Percentiles rank a stretch among this genome's conserved stretches.
phyloP scores from a whole-genome alignment of 1,284 basidiomycete genomes.

The Cutaneotrichosporon cyanovorans region DNA sequence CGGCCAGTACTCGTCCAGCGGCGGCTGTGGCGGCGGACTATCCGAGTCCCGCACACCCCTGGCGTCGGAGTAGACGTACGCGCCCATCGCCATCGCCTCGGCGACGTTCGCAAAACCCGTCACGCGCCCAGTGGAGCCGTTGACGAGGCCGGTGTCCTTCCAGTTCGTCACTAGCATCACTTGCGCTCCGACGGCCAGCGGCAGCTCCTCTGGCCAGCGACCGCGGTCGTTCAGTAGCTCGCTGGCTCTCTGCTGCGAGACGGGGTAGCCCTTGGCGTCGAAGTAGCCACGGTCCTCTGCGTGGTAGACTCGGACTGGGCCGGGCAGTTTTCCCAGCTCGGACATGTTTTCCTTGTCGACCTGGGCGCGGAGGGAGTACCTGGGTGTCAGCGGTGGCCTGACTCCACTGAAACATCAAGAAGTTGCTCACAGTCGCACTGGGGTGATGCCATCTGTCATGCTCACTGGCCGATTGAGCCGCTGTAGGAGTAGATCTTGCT shows the following conservation, averaged over 20 bases:
- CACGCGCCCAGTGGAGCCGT: conserved; percentile 10
- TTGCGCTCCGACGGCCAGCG: conserved; percentile 30
- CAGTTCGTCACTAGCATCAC: conserved; percentile 33
- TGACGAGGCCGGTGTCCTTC: conserved; percentile 4
- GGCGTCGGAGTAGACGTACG: too few relatives aligned
- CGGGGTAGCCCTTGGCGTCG: conserved; percentile 15
- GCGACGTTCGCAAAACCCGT: conserved; percentile 3
- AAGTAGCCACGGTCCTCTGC: conserved; percentile 22
- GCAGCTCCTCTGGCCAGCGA: conserved; percentile 23
- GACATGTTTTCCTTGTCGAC: conserved; percentile 25
- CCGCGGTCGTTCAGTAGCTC: conserved; percentile 24
- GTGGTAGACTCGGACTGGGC: conserved; percentile 11
- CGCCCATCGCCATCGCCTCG: background rate
- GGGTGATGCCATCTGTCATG: conserved; percentile 30
- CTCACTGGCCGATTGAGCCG: conserved; percentile 19
- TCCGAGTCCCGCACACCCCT: too few relatives aligned
- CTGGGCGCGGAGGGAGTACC: conserved; percentile 17
- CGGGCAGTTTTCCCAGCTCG: conserved; percentile 17
- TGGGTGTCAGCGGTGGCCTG: background rate
- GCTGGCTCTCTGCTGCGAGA: conserved; percentile 20
- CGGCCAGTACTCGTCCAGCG: conserved; percentile 16
- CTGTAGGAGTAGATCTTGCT: conserved; percentile 18
- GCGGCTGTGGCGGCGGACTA: too few relatives aligned
- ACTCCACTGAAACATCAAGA: too few relatives aligned
- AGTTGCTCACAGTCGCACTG: conserved; percentile 33